Base-by-base conservation (phyloP, 2,329 filamentous ascomycete genomes). In the Aspergillus pseudoviridinutans region DNA sequence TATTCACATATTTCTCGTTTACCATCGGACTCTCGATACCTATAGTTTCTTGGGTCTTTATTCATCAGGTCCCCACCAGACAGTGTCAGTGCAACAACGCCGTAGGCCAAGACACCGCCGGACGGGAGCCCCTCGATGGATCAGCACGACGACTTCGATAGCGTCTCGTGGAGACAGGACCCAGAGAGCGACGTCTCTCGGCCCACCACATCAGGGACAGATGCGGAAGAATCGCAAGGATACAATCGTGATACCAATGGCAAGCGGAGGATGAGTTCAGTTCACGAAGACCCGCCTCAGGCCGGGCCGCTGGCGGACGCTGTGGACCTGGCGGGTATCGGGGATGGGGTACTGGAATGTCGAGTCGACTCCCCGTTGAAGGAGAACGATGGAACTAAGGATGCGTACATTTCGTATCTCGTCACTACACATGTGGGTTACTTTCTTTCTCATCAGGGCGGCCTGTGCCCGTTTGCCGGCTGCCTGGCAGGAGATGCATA, bases 361-460 rank as follows among this genome's bases (percentile, higher is more conserved):
- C 86, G 80, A 20, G 93, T 99, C 20, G 85, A 86, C 55, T 84
- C 87, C 58, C 92, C 94, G 22, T 84, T 93, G 75, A 97, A 97
- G 77, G 94, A 97, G 80, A 94, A 93, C 69, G 91, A 97, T 69
- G 93, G 94, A 50, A 95, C 92, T 58, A 97, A 97, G 76, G 94
- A 97, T 76, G 89, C 91, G 54, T 99, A 96, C 78, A 89, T 97
- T 58, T 97, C 94, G 10, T 99, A 99, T 74, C 82, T 95, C 51
- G 90, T 99, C 64, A 94, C 90, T 49, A 97, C 94, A 54, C 83
- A 92, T 76, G 92, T 96, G 79, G 54, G 80, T 75, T 46, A 51
- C 51, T 66, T 51, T 51, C 35, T 12, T 49, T 42, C 38, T 51
- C 24, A n/a, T 32, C 7, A 47, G 22, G 29, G 27, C 22, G 24